Evolutionary conservation across 495 filamentous ascomycete genomes (phyloP).

Genomic region (Hypoxylon fragiforme): DNA sequence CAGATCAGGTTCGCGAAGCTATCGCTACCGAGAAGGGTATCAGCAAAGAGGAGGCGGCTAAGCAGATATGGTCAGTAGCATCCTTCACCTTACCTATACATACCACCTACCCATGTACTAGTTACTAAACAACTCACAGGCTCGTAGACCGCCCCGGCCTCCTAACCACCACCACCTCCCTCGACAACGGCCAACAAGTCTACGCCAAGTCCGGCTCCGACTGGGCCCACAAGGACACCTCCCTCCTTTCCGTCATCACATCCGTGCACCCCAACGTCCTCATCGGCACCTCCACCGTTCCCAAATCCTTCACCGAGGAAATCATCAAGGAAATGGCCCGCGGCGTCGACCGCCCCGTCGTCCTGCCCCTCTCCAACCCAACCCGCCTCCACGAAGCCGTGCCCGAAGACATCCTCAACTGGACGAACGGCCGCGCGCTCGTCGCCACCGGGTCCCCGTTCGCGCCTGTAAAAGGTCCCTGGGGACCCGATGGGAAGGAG

Average conservation of each 20-base stretch:
- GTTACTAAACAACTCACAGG: slow-evolving; percentile 47
- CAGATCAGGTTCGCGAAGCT: slow-evolving; percentile 79
- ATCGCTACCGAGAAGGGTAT: slow-evolving; percentile 70
- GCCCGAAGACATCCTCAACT: slow-evolving; percentile 74
- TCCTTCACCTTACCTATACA: neutral
- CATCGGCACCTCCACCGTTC: slow-evolving; percentile 81
- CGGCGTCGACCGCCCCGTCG: slow-evolving; percentile 73
- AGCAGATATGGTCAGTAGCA: slow-evolving; percentile 74
- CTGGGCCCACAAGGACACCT: slow-evolving; percentile 60
- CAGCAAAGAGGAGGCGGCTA: slow-evolving; percentile 71
- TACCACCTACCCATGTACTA: neutral
- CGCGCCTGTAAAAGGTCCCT: slow-evolving; percentile 67
- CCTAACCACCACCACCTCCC: slow-evolving; percentile 57
- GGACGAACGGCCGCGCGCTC: slow-evolving; percentile 79
- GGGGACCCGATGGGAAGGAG: slow-evolving; percentile 57
- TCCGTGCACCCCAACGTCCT: slow-evolving; percentile 78
- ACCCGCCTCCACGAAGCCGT: slow-evolving; percentile 82
- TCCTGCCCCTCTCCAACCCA: slow-evolving; percentile 86
- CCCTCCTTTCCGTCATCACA: slow-evolving; percentile 68
- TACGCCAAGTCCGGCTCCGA: slow-evolving; percentile 69
- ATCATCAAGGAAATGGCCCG: slow-evolving; percentile 78
- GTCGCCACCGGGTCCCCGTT: slow-evolving; percentile 87
- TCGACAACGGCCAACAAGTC: slow-evolving; percentile 66
- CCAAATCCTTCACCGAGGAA: slow-evolving; percentile 76
- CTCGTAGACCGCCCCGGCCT: slow-evolving; percentile 85